A percentile compares a stretch with the other conserved stretches of the same genome.
Conservation (phyloP, 768 basidiomycete species). For the Tylopilus plumbeoviolaceoides region DNA sequence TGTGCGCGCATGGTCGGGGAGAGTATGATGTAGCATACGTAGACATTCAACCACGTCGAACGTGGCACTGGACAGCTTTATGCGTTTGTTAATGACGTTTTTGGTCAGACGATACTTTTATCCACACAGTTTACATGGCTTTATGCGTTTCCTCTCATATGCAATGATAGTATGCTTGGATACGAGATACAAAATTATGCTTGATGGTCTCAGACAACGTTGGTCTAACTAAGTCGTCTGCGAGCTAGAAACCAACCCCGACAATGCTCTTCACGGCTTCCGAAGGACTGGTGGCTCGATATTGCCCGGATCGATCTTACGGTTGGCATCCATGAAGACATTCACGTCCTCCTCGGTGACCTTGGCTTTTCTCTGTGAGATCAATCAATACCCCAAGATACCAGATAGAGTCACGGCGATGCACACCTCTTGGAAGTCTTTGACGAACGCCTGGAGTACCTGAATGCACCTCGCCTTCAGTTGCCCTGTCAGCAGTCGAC, state of each 20-base stretch:
- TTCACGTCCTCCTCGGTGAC: constrained; percentile 75
- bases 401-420: not conserved
- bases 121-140: not conserved
- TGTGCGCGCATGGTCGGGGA: constrained; percentile 23
- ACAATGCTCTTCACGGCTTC: no score
- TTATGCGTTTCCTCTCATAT: not conserved
- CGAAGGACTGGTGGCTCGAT: constrained; percentile 15
- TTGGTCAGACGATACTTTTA: constrained; percentile 1
- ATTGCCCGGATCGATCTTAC: constrained; percentile 66
- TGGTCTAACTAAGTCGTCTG: no score
- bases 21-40: constrained; percentile 13
- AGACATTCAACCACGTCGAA: constrained; percentile 10
- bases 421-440: constrained; percentile 77
- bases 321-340: constrained; percentile 74
- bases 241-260: no score
- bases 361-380: constrained; percentile 63
- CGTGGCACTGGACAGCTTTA: constrained; percentile 2
- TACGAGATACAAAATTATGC: constrained; percentile 5
- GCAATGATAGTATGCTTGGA: not conserved
- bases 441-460: constrained; percentile 76
- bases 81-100: not conserved
- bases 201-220: no score
- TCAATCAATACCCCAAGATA: constrained; percentile 3
- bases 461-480: constrained; percentile 87
- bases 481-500: constrained; percentile 82